Evolutionary conservation across 2,329 filamentous ascomycete genomes (phyloP).

Genomic region (Sporothrix pallida): DNA sequence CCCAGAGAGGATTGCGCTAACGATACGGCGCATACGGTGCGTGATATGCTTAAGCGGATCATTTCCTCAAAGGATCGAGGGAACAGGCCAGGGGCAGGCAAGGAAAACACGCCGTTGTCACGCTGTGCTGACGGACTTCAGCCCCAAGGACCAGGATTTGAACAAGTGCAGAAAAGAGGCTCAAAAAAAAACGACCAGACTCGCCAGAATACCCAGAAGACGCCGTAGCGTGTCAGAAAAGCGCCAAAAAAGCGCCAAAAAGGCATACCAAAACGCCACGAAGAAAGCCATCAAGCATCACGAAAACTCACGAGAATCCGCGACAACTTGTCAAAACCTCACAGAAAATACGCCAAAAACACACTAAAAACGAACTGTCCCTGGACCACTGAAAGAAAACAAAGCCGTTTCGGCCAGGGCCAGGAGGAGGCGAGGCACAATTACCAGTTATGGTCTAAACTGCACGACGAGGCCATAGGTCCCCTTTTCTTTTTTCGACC

Average conservation of each 20-base stretch:
- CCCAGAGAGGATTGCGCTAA: conserved; percentile 7
- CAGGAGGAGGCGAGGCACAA: no score
- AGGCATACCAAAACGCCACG: no score
- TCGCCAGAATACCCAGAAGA: not conserved
- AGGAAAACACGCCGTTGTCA: conserved; percentile 4
- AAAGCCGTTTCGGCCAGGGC: no score
- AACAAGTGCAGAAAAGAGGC: not conserved
- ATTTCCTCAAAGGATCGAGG: not conserved
- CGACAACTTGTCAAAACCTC: no score
- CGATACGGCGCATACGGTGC: conserved; percentile 14
- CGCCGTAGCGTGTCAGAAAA: not conserved
- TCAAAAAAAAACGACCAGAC: not conserved
- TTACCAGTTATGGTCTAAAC: no score
- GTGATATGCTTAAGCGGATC: conserved; percentile 5
- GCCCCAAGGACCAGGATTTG: not conserved
- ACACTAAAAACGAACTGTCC: no score
- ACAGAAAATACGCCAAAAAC: no score
- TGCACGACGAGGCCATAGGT: no score
- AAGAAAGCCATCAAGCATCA: no score
- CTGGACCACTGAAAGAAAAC: no score
- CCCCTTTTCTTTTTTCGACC: not conserved
- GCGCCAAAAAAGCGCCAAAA: not conserved
- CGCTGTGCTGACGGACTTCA: conserved; percentile 20
- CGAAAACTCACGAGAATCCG: no score
- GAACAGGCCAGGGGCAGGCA: not conserved